phyloP scores from a whole-genome alignment of 352 stramenopile genomes.

The Saprolegnia diclina region DNA sequence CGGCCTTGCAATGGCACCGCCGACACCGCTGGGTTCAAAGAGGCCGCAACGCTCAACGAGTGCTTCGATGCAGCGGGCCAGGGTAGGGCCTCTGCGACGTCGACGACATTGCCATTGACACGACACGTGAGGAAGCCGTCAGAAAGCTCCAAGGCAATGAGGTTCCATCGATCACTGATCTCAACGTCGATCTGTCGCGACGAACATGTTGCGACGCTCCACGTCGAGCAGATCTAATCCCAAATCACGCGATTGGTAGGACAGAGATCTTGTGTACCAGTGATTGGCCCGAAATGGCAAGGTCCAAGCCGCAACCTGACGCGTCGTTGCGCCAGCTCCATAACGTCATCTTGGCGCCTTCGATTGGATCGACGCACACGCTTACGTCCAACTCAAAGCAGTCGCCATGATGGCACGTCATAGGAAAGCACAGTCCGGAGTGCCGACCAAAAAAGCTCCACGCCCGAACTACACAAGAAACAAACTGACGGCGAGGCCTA shows the following conservation, averaged over 20 bases:
- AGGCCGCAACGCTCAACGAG: background rate
- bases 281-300: background rate
- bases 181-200: background rate
- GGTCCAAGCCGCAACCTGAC: background rate
- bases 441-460: constrained; percentile 5
- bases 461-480: background rate
- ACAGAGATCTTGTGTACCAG: background rate
- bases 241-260: background rate
- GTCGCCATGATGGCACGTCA: background rate
- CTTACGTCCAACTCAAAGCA: background rate
- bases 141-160: background rate
- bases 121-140: background rate
- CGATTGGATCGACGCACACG: constrained; percentile 1
- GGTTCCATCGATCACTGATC: background rate
- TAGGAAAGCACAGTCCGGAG: background rate
- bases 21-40: background rate
- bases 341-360: background rate
- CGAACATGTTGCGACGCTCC: background rate
- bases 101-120: background rate
- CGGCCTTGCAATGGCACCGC: background rate
- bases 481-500: background rate
- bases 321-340: constrained; percentile 2
- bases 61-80: background rate
- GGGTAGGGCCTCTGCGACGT: background rate
- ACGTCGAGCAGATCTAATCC: background rate